Conservation (phyloP, 2,329 filamentous ascomycete species). For the Alternaria novae-zelandiae region DNA sequence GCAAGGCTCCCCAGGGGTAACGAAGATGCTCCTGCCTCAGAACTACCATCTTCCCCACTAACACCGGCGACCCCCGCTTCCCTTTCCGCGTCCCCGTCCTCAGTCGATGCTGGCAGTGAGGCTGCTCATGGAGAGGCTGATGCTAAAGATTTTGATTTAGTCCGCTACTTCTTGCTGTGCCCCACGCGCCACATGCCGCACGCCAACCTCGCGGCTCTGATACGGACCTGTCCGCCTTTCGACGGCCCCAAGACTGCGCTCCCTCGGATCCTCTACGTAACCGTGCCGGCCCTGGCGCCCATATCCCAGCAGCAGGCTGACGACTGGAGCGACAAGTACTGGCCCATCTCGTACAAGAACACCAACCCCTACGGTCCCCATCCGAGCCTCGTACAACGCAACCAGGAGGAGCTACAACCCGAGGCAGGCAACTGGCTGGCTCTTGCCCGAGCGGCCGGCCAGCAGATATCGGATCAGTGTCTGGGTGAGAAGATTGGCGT, state of each 20-base stretch:
- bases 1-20: conserved; percentile 43
- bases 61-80: conserved; percentile 18
- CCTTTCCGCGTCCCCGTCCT: conserved; percentile 5
- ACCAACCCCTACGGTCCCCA: conserved; percentile 87
- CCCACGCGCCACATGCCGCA: conserved; percentile 59
- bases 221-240: conserved; percentile 49
- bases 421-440: conserved; percentile 71
- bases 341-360: conserved; percentile 86
- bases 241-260: conserved; percentile 47
- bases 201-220: conserved; percentile 53
- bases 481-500: conserved; percentile 75
- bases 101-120: conserved; percentile 12
- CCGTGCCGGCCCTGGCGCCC: conserved; percentile 75
- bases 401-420: conserved; percentile 70
- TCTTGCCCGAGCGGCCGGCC: conserved; percentile 69
- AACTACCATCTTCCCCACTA: conserved; percentile 37
- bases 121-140: conserved; percentile 20
- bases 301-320: conserved; percentile 77
- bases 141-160: conserved; percentile 42
- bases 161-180: conserved; percentile 60
- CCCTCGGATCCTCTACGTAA: conserved; percentile 65
- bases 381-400: conserved; percentile 73
- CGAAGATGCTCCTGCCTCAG: conserved; percentile 37
- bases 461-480: conserved; percentile 62
- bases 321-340: conserved; percentile 77